phyloP scores from a whole-genome alignment of 805 yeast species.

The Clavispora phyllophila region DNA sequence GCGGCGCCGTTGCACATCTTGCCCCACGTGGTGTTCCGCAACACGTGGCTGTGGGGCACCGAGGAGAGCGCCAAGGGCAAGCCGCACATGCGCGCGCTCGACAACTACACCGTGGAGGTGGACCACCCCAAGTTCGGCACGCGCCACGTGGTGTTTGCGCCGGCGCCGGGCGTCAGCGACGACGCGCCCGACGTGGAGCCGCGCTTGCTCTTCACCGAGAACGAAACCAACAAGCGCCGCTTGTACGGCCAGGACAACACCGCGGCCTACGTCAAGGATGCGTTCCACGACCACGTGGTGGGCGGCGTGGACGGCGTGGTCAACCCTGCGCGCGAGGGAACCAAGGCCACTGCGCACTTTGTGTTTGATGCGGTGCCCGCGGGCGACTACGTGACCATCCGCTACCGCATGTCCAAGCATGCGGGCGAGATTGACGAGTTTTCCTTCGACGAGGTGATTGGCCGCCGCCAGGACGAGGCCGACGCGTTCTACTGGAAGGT shows the following conservation, averaged over 20 bases:
- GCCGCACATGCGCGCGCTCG: constrained; percentile 43
- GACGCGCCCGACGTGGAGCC: constrained; percentile 68
- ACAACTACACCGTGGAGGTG: constrained; percentile 48
- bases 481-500: constrained; percentile 89
- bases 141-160: constrained; percentile 63
- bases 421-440: constrained; percentile 58
- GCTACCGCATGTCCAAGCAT: constrained; percentile 60
- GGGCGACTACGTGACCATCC: constrained; percentile 79
- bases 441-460: constrained; percentile 63
- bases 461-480: constrained; percentile 76
- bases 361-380: constrained; percentile 80
- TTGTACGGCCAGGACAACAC: constrained; percentile 63
- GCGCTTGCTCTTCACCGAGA: constrained; percentile 75
- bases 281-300: constrained; percentile 79
- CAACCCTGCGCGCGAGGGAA: constrained; percentile 69
- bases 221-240: constrained; percentile 72
- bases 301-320: constrained; percentile 54
- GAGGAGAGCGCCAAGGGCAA: constrained; percentile 42
- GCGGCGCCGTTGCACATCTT: constrained; percentile 85
- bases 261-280: constrained; percentile 70
- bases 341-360: constrained; percentile 83
- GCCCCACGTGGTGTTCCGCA: constrained; percentile 81
- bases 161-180: constrained; percentile 71
- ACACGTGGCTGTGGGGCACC: constrained; percentile 91
- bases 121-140: constrained; percentile 67